These are phyloP conservation scores for Phycomyces blakesleeanus DNA, from an alignment of 192 early-diverging fungal species.

Conservation along the genomic window DNA sequence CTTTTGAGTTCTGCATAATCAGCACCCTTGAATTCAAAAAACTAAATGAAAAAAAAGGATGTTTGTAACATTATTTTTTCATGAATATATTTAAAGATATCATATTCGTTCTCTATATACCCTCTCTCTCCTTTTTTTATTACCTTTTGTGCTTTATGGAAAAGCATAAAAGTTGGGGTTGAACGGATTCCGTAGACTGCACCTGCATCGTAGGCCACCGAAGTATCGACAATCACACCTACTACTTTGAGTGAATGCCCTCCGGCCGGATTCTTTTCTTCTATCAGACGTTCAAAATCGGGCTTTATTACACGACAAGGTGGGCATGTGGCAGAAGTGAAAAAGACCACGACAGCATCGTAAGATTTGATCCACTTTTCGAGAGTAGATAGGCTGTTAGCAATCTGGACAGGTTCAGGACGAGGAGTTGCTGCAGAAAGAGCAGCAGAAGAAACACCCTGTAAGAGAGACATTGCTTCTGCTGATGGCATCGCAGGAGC, in stretches of 20 bases:
- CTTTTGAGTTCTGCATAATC: slow-evolving; percentile 55
- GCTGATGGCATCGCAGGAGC: slow-evolving; percentile 5
- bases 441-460: slow-evolving; percentile 23
- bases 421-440: slow-evolving; percentile 18
- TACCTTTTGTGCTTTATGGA: slow-evolving; percentile 53
- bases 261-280: slow-evolving; percentile 35
- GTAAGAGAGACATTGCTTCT: slow-evolving; percentile 16
- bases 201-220: slow-evolving; percentile 44
- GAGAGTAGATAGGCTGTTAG: slow-evolving; percentile 39
- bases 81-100: too few relatives aligned
- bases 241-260: slow-evolving; percentile 36
- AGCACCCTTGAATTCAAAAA: slow-evolving; percentile 59
- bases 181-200: slow-evolving; percentile 54
- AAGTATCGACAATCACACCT: slow-evolving; percentile 62
- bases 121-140: not conserved
- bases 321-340: slow-evolving; percentile 64
- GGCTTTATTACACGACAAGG: slow-evolving; percentile 70
- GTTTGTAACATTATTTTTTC: not conserved
- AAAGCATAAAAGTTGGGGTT: slow-evolving; percentile 74
- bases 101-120: too few relatives aligned
- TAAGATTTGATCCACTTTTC: slow-evolving; percentile 43
- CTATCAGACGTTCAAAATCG: slow-evolving; percentile 57
- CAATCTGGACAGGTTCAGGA: slow-evolving; percentile 31
- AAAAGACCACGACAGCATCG: slow-evolving; percentile 58
- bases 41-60: slow-evolving; percentile 5